Evolutionary conservation across 1,284 basidiomycete species (phyloP).

Genomic region (Sutorius eximius): DNA sequence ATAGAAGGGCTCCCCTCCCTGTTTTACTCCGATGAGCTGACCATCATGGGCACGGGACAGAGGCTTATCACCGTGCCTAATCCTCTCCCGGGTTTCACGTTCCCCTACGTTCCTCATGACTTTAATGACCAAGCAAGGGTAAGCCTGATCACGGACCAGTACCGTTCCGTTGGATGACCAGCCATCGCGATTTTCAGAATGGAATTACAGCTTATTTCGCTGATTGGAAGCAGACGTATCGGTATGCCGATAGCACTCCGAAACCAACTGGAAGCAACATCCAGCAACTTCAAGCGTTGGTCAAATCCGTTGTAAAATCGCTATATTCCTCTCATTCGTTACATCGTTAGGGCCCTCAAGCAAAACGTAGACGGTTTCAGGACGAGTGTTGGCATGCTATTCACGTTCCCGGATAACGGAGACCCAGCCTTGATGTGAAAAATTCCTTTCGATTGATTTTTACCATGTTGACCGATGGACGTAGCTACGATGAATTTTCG

Average conservation of each 20-base stretch:
- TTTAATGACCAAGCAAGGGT: constrained; percentile 19
- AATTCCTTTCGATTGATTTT: too few species aligned
- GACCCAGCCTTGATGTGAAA: constrained; percentile 12
- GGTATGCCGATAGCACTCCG: constrained; percentile 6
- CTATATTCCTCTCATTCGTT: constrained; percentile 1
- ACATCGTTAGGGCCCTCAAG: constrained; percentile 16
- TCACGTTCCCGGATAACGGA: constrained; percentile 16
- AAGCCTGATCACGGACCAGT: background rate
- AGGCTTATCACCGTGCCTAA: constrained; percentile 14
- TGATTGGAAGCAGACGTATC: constrained; percentile 19
- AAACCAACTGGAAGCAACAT: constrained; percentile 12
- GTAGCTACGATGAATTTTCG: constrained; percentile 28
- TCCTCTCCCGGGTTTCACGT: constrained; percentile 19
- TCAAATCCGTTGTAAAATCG: background rate
- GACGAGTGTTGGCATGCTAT: constrained; percentile 16
- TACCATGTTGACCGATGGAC: background rate
- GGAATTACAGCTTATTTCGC: constrained; percentile 14
- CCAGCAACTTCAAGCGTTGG: constrained; percentile 17
- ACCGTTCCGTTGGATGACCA: background rate
- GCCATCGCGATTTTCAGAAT: constrained; percentile 2
- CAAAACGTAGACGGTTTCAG: constrained; percentile 7
- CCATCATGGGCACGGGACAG: constrained; percentile 6
- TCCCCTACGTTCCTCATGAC: constrained; percentile 21
- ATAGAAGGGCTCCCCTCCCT: constrained; percentile 23
- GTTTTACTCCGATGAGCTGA: constrained; percentile 11